Evolutionary conservation across 176 grass and related monocot genomes (phyloP).

Genomic region (Puya raimondii): DNA sequence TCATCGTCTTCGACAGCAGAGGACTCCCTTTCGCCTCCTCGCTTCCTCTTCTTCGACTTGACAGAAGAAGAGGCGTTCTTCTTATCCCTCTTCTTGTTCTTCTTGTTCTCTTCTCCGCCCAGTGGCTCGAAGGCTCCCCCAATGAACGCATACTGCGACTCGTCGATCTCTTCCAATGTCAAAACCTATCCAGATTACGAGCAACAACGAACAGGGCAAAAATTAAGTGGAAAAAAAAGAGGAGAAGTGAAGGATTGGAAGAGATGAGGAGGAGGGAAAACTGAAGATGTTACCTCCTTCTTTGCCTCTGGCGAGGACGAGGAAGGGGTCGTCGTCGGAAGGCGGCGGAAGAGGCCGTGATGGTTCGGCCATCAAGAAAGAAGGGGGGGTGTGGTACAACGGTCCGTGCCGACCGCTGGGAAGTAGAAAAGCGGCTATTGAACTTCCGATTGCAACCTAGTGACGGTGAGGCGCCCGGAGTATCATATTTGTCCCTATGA

Average conservation of each 20-base stretch:
- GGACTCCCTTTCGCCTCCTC: slow-evolving; percentile 8
- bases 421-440: too few relatives aligned
- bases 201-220: neutral
- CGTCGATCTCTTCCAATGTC: slow-evolving; percentile 92
- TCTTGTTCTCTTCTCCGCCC: slow-evolving; percentile 16
- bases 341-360: neutral
- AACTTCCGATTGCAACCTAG: too few relatives aligned
- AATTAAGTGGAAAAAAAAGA: neutral
- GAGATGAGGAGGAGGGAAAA: neutral
- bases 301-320: slow-evolving; percentile 49
- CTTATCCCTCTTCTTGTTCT: slow-evolving; percentile 33
- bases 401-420: too few relatives aligned
- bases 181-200: slow-evolving; percentile 51
- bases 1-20: neutral
- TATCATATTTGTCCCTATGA: too few relatives aligned
- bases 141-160: slow-evolving; percentile 47
- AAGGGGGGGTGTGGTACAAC: neutral
- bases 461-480: too few relatives aligned
- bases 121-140: slow-evolving; percentile 22
- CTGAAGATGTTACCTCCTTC: slow-evolving; percentile 54
- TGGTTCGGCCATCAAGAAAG: neutral
- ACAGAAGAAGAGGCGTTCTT: neutral
- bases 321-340: slow-evolving; percentile 49
- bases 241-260: neutral
- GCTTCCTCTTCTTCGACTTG: slow-evolving; percentile 33